Evolutionary conservation across 495 filamentous ascomycete species (phyloP).

Genomic region (Penicillium longicatenatum): DNA sequence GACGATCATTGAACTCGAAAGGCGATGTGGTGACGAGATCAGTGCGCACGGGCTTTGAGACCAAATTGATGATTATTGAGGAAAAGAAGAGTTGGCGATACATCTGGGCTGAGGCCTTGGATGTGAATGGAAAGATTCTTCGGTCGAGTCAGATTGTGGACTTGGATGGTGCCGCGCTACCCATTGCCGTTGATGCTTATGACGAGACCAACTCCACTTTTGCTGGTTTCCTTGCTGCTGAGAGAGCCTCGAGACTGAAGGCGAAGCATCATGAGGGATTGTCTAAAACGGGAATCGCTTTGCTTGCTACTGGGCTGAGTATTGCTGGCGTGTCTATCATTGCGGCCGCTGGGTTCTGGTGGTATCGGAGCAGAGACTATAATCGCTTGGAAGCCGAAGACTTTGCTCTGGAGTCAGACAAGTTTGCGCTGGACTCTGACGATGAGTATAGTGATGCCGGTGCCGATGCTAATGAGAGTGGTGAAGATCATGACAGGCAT

Average conservation of each 20-base stretch:
- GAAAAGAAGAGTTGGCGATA: conserved; percentile 15
- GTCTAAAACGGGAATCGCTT: background rate
- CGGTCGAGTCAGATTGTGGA: conserved; percentile 20
- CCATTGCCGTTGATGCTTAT: conserved; percentile 7
- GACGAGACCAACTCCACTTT: conserved; percentile 2
- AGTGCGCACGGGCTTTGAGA: conserved; percentile 22
- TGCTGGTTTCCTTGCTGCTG: background rate
- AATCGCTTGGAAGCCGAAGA: conserved; percentile 14
- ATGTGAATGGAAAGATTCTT: conserved; percentile 10
- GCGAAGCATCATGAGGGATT: background rate
- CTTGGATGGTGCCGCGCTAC: conserved; percentile 7
- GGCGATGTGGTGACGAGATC: conserved; percentile 9
- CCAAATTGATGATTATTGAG: conserved; percentile 16
- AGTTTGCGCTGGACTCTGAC: conserved; percentile 6
- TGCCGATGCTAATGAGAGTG: conserved; percentile 1
- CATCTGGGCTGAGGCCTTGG: conserved; percentile 24
- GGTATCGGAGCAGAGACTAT: conserved; percentile 13
- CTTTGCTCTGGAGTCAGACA: conserved; percentile 14
- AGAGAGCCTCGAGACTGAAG: background rate
- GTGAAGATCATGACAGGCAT: background rate
- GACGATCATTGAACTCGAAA: background rate
- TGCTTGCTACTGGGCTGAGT: conserved; percentile 7
- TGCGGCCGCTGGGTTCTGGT: background rate
- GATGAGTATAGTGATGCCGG: conserved; percentile 4
- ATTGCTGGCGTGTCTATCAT: background rate